Evolutionary conservation across 2,329 filamentous ascomycete genomes (phyloP).

Genomic region (Penicillium sp.): DNA sequence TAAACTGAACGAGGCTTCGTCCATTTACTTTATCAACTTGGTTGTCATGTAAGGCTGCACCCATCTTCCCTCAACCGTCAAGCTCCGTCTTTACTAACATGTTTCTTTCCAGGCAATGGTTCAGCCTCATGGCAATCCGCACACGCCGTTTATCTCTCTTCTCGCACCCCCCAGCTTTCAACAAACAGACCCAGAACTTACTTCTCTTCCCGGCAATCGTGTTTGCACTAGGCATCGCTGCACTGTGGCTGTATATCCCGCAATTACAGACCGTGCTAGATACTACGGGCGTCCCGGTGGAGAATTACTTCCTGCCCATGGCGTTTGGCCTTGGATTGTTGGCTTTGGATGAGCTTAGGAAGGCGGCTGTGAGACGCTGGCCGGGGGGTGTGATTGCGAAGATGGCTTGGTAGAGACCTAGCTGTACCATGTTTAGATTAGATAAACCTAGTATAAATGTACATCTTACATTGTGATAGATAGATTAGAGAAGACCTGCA

Average conservation of each 20-base stretch:
- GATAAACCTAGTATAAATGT: background rate
- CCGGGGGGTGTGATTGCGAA: conserved; percentile 55
- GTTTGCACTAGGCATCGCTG: conserved; percentile 65
- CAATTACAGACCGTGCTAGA: conserved; percentile 58
- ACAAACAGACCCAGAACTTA: conserved; percentile 61
- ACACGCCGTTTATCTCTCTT: conserved; percentile 65
- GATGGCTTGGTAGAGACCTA: conserved; percentile 57
- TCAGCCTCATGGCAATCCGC: conserved; percentile 67
- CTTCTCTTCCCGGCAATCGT: conserved; percentile 67
- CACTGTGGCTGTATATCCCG: conserved; percentile 65
- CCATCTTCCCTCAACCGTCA: background rate
- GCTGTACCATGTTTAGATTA: background rate
- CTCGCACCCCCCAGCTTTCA: conserved; percentile 66
- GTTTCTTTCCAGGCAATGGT: conserved; percentile 55
- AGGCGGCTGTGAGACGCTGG: conserved; percentile 58
- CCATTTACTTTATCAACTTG: conserved; percentile 75
- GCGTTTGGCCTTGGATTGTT: conserved; percentile 65
- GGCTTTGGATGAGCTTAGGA: conserved; percentile 63
- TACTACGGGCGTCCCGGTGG: conserved; percentile 62
- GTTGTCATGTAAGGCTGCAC: conserved; percentile 63
- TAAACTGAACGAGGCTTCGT: conserved; percentile 62
- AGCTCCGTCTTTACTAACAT: background rate
- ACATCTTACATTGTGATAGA: background rate
- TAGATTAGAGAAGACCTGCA: background rate
- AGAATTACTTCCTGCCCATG: conserved; percentile 73